These are phyloP conservation scores for Apiospora koreana DNA, from an alignment of 2,329 filamentous ascomycete genomes.

Conservation along the genomic window DNA sequence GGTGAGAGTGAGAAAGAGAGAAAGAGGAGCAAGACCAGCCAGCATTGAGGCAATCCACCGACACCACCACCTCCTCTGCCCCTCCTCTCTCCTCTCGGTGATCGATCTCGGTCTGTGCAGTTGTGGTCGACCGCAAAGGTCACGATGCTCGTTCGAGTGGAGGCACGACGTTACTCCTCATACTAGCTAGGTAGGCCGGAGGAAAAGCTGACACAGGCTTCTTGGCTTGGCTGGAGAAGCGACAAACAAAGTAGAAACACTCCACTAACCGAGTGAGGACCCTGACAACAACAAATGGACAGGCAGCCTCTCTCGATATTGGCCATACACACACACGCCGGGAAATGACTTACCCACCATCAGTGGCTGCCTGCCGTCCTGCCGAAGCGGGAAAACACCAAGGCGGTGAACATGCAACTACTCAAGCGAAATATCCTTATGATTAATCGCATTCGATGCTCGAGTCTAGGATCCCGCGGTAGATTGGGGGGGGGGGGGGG, in stretches of 20 bases:
- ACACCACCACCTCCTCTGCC: not conserved
- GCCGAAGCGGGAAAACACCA: not conserved
- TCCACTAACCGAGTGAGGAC: not conserved
- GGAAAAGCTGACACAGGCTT: not conserved
- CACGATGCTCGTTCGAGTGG: not conserved
- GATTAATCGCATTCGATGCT: not conserved
- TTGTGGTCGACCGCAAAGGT: not conserved
- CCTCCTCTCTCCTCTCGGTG: not conserved
- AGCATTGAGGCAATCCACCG: not conserved
- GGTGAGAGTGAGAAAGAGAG: no score
- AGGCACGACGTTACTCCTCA: not conserved
- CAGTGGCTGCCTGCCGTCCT: constrained; percentile 6
- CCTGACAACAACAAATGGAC: no score
- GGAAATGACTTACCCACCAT: constrained; percentile 8
- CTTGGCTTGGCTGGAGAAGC: not conserved
- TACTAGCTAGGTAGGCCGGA: not conserved
- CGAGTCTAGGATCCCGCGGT: constrained; percentile 1
- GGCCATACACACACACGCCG: not conserved
- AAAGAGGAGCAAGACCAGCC: not conserved
- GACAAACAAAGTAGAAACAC: not conserved
- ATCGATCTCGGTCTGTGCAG: not conserved
- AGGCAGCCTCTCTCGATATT: not conserved
- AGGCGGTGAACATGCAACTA: constrained; percentile 9
- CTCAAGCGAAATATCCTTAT: not conserved
- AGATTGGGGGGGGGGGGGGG: not conserved